These are phyloP conservation scores for Plenodomus tracheiphilus DNA, from an alignment of 2,329 filamentous ascomycete genomes.

Conservation along the genomic window DNA sequence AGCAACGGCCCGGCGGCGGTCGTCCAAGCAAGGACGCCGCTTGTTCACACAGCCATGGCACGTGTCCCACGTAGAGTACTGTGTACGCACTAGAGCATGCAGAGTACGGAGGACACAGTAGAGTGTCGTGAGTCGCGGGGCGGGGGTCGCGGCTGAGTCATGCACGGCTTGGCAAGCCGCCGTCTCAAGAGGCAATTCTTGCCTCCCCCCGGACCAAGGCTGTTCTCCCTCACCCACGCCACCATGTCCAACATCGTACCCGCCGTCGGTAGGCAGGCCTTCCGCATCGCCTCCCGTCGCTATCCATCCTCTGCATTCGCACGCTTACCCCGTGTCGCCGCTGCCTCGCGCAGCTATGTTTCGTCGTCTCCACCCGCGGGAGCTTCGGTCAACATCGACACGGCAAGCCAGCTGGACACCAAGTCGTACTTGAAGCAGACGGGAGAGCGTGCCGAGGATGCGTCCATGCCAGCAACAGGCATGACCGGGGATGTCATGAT, in stretches of 20 bases:
- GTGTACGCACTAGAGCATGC: no score
- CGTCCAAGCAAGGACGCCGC: no score
- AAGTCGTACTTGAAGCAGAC: constrained; percentile 70
- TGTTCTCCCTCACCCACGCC: constrained; percentile 9
- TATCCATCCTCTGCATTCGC: constrained; percentile 49
- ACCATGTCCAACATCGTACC: constrained; percentile 60
- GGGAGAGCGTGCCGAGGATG: constrained; percentile 57
- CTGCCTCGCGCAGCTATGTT: constrained; percentile 70
- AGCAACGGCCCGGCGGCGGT: no score
- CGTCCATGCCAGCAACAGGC: constrained; percentile 62
- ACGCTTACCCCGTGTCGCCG: constrained; percentile 46
- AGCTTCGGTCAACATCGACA: constrained; percentile 81
- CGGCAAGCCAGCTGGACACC: constrained; percentile 83
- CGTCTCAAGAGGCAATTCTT: no score
- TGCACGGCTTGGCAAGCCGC: neutral
- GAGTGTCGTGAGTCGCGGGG: no score
- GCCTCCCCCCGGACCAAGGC: no score
- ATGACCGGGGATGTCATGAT: constrained; percentile 69
- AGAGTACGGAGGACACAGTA: no score
- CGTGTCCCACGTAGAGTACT: no score
- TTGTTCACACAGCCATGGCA: no score
- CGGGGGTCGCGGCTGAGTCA: neutral
- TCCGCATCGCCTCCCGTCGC: constrained; percentile 60
- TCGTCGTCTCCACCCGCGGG: constrained; percentile 78
- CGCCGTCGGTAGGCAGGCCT: constrained; percentile 73